Percentiles rank a stretch among this genome's conserved stretches.
These are phyloP conservation scores for Teunomyces aglyptinius DNA, from an alignment of 805 yeast species.

Conservation along the genomic window DNA sequence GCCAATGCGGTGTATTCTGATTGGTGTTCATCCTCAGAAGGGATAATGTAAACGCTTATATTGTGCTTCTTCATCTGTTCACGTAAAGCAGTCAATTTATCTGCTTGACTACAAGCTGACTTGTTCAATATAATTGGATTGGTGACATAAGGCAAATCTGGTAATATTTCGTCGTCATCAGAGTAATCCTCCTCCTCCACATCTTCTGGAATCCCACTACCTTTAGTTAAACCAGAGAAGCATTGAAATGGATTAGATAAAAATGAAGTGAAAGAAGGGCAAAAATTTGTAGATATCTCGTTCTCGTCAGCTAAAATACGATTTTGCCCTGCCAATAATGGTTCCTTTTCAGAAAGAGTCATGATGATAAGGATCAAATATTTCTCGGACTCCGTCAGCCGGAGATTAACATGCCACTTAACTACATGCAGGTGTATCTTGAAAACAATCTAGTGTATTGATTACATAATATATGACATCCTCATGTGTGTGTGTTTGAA, in stretches of 20 bases:
- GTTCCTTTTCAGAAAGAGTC: conserved; percentile 1
- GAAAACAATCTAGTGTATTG: background rate
- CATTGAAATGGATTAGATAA: conserved; percentile 25
- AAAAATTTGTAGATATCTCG: conserved; percentile 13
- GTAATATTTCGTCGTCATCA: conserved; percentile 20
- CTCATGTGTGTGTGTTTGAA: background rate
- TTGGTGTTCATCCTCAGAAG: conserved; percentile 92
- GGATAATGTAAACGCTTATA: conserved; percentile 71
- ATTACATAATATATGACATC: background rate
- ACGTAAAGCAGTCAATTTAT: conserved; percentile 61
- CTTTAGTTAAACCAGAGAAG: conserved; percentile 16
- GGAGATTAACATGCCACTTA: background rate
- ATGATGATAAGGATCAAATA: background rate
- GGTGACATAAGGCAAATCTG: conserved; percentile 24
- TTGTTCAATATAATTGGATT: conserved; percentile 6
- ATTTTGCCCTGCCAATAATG: background rate
- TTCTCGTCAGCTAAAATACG: background rate
- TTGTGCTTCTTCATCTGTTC: conserved; percentile 58
- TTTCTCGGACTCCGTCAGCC: conserved; percentile 1
- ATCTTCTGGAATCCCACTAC: background rate
- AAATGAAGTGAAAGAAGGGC: conserved; percentile 18
- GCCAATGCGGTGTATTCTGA: conserved; percentile 81
- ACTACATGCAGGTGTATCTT: background rate
- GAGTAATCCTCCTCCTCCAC: conserved; percentile 14
- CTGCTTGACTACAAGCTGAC: conserved; percentile 8